Conservation (phyloP, 352 stramenopile genomes). For the Hyaloperonospora brassicae region DNA sequence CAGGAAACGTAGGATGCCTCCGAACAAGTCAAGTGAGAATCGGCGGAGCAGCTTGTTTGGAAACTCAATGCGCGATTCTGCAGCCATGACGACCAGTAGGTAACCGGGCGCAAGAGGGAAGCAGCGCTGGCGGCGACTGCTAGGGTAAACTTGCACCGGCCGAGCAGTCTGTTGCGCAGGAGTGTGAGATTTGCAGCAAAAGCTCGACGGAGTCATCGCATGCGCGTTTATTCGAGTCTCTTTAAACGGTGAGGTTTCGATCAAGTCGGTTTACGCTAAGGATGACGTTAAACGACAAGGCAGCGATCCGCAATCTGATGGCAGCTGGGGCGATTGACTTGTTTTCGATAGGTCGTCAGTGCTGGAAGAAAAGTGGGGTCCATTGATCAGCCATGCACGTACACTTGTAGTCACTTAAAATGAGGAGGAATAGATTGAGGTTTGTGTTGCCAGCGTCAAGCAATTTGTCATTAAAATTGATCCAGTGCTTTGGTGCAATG, state of each 20-base stretch:
- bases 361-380: no score
- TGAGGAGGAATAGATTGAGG: no score
- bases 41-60: constrained; percentile 83
- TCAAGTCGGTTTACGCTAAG: constrained; percentile 92
- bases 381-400: no score
- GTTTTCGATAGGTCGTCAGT: no score
- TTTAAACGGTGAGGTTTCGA: constrained; percentile 93
- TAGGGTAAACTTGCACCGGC: constrained; percentile 51
- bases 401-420: no score
- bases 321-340: no score
- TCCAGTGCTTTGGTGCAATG: no score
- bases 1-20: constrained; percentile 84
- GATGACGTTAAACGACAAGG: constrained; percentile 82
- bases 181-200: constrained; percentile 88
- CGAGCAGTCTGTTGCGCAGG: constrained; percentile 71
- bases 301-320: constrained; percentile 77
- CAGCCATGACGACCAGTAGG: constrained; percentile 52
- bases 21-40: constrained; percentile 84
- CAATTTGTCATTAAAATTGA: no score
- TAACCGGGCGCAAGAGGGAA: no score
- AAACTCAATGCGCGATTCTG: constrained; percentile 82
- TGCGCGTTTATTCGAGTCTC: constrained; percentile 91
- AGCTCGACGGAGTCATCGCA: constrained; percentile 91
- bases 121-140: constrained; percentile 32
- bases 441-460: no score